phyloP scores from a whole-genome alignment of 345 rosid species.

The Excoecaria cochinchinensis region DNA sequence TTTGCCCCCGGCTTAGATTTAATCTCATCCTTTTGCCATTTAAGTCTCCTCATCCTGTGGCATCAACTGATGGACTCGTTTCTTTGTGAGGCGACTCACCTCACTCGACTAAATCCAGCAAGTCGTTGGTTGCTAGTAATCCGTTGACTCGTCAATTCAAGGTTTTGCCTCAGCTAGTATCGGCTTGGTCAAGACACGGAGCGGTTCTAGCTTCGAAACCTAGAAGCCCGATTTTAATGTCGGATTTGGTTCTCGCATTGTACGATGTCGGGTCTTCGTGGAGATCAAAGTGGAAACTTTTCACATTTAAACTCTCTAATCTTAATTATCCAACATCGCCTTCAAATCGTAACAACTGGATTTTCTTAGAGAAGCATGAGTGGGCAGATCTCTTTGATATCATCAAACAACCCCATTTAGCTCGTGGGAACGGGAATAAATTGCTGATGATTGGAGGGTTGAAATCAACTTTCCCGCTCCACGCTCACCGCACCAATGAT shows the following conservation, averaged over 20 bases:
- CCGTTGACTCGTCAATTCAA: slow-evolving; percentile 68
- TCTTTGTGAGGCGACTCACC: slow-evolving; percentile 67
- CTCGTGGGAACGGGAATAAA: slow-evolving; percentile 51
- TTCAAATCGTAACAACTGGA: slow-evolving; percentile 50
- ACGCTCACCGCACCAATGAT: too few relatives aligned
- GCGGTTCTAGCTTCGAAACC: slow-evolving; percentile 84
- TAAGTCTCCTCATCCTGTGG: slow-evolving; percentile 70
- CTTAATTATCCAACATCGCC: neutral
- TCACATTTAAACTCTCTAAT: slow-evolving; percentile 38
- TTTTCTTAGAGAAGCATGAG: slow-evolving; percentile 66
- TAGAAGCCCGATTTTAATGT: slow-evolving; percentile 65
- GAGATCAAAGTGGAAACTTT: slow-evolving; percentile 84
- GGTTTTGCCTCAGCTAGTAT: slow-evolving; percentile 73
- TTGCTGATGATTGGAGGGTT: slow-evolving; percentile 78
- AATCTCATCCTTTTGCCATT: slow-evolving; percentile 71
- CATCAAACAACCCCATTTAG: slow-evolving; percentile 74
- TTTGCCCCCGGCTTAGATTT: slow-evolving; percentile 64
- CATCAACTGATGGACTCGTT: slow-evolving; percentile 64
- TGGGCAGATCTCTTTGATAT: slow-evolving; percentile 88
- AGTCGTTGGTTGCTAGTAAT: slow-evolving; percentile 70
- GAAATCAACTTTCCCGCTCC: slow-evolving; percentile 65
- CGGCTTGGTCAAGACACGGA: slow-evolving; percentile 90
- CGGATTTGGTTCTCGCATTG: slow-evolving; percentile 58
- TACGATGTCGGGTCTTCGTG: slow-evolving; percentile 91
- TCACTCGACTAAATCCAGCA: slow-evolving; percentile 43